Conservation (phyloP, 2,329 filamentous ascomycete species). For the Colletotrichum filicis region DNA sequence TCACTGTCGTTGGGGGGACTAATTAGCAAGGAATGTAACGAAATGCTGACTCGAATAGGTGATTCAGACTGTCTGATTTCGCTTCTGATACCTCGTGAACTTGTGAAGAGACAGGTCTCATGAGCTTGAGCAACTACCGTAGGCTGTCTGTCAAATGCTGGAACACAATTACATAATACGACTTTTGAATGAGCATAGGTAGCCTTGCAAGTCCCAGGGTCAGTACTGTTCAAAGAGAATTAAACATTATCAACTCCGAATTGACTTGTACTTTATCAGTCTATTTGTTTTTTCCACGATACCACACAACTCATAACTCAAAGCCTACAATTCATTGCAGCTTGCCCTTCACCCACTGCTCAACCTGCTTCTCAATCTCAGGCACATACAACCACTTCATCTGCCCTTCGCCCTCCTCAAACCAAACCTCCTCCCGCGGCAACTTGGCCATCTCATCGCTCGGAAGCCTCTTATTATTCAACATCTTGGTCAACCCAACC, state of each 20-base stretch:
- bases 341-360: slow-evolving; percentile 38
- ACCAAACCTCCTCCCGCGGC: slow-evolving; percentile 22
- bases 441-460: slow-evolving; percentile 37
- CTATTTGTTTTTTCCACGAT: neutral
- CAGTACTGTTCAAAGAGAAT: neutral
- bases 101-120: neutral
- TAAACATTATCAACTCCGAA: neutral
- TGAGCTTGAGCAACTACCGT: neutral
- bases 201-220: too few species aligned
- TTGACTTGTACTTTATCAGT: neutral
- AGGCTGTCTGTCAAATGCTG: neutral
- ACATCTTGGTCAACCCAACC: slow-evolving; percentile 57
- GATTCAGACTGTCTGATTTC: neutral
- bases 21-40: neutral
- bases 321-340: neutral
- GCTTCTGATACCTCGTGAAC: neutral
- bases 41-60: slow-evolving; percentile 14
- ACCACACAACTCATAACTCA: neutral
- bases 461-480: slow-evolving; percentile 59
- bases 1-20: neutral
- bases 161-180: too few species aligned
- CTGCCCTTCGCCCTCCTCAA: slow-evolving; percentile 38
- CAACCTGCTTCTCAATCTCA: slow-evolving; percentile 48
- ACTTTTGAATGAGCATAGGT: neutral
- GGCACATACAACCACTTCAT: slow-evolving; percentile 54